Evolutionary conservation across 1,284 basidiomycete genomes (phyloP).

Genomic region (Ceratobasidium sp.): DNA sequence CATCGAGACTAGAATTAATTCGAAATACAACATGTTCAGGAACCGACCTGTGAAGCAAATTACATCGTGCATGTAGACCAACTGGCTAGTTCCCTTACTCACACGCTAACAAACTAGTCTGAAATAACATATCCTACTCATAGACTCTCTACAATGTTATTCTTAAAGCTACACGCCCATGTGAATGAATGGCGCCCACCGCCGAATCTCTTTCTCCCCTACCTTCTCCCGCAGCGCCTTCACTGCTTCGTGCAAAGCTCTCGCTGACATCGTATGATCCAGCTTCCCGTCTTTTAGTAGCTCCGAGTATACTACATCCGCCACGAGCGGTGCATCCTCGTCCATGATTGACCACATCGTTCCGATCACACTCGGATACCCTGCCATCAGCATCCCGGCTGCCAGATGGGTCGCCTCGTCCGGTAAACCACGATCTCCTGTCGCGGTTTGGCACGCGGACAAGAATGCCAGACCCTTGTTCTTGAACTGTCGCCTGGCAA

Average conservation of each 20-base stretch:
- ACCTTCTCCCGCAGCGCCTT: neutral
- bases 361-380: neutral
- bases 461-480: constrained; percentile 1
- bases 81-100: too few species aligned
- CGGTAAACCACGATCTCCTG: neutral
- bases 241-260: neutral
- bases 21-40: too few species aligned
- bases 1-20: too few species aligned
- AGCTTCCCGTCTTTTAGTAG: neutral
- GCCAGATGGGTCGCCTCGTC: constrained; percentile 13
- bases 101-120: too few species aligned
- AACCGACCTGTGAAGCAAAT: too few species aligned
- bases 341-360: constrained; percentile 19
- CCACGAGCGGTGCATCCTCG: neutral
- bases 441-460: constrained; percentile 18
- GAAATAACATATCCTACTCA: too few species aligned
- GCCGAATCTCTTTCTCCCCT: neutral
- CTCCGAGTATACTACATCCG: neutral
- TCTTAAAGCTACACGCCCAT: neutral
- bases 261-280: neutral
- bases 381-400: neutral
- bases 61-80: too few species aligned
- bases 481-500: neutral
- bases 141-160: too few species aligned
- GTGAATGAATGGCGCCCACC: constrained; percentile 16